phyloP scores from a whole-genome alignment of 805 yeast genomes.

The Brettanomyces custersianus region DNA sequence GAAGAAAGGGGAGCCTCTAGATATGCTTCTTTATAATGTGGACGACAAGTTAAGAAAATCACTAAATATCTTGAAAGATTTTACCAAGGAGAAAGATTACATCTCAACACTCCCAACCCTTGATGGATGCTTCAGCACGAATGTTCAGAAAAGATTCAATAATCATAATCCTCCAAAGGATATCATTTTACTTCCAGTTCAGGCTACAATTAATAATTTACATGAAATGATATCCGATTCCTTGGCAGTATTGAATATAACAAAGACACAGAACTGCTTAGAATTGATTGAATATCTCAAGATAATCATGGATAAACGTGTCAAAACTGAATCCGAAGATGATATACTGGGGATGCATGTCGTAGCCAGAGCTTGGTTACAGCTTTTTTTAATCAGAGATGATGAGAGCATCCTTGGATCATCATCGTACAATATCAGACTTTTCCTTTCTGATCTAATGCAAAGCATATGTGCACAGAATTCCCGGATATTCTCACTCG shows the following conservation, averaged over 20 bases:
- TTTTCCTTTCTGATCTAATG: slow-evolving; percentile 25
- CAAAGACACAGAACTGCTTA: slow-evolving; percentile 19
- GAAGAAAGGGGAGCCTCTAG: too few relatives aligned
- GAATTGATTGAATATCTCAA: slow-evolving; percentile 20
- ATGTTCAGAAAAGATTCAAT: slow-evolving; percentile 38
- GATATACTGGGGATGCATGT: slow-evolving; percentile 31
- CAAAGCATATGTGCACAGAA: slow-evolving; percentile 16
- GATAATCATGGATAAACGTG: slow-evolving; percentile 20
- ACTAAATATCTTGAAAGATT: background rate
- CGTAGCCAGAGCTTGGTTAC: slow-evolving; percentile 56
- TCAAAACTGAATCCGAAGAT: slow-evolving; percentile 15
- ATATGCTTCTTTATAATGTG: background rate
- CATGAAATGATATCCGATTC: slow-evolving; percentile 30
- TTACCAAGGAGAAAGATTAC: background rate
- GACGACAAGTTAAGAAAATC: background rate
- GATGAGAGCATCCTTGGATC: slow-evolving; percentile 51
- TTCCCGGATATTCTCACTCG: slow-evolving; percentile 11
- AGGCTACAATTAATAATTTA: slow-evolving; percentile 12
- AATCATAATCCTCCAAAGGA: slow-evolving; percentile 38
- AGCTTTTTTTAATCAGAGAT: slow-evolving; percentile 53
- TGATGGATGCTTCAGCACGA: slow-evolving; percentile 35
- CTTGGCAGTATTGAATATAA: slow-evolving; percentile 24
- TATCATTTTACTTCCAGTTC: slow-evolving; percentile 16
- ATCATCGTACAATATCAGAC: slow-evolving; percentile 24
- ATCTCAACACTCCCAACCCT: slow-evolving; percentile 2